phyloP scores from a whole-genome alignment of 192 early-diverging fungal species.

The Coemansia sp. region DNA sequence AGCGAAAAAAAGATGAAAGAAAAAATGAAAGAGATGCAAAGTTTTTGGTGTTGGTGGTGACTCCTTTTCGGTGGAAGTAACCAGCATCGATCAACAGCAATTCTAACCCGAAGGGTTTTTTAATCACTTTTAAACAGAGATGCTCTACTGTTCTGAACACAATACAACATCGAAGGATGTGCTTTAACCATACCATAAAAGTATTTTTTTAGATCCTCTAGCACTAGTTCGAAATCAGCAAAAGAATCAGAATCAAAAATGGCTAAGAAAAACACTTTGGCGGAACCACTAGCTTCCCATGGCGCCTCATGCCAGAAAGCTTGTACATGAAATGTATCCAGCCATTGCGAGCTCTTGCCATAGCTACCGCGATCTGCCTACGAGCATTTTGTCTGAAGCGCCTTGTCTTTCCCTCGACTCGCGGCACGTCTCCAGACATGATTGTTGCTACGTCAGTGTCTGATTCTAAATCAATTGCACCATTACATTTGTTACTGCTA shows the following conservation, averaged over 20 bases:
- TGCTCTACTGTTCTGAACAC: too few species aligned
- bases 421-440: not conserved
- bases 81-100: too few species aligned
- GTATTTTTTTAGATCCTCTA: too few species aligned
- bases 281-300: not conserved
- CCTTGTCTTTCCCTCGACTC: slow-evolving; percentile 12
- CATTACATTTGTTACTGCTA: not conserved
- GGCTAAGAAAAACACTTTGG: not conserved
- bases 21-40: not conserved
- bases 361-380: slow-evolving; percentile 2
- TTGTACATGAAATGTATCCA: slow-evolving; percentile 14
- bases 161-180: too few species aligned
- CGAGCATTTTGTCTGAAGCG: slow-evolving; percentile 20
- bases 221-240: too few species aligned
- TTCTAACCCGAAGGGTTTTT: too few species aligned
- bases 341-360: slow-evolving; percentile 15
- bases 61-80: too few species aligned
- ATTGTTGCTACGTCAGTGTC: not conserved
- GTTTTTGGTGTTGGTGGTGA: not conserved
- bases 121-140: too few species aligned
- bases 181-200: too few species aligned
- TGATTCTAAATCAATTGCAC: not conserved
- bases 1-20: not conserved
- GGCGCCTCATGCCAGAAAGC: slow-evolving; percentile 3
- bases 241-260: too few species aligned